phyloP scores from a whole-genome alignment of 2,329 filamentous ascomycete species.

The Metarhizium humberi region DNA sequence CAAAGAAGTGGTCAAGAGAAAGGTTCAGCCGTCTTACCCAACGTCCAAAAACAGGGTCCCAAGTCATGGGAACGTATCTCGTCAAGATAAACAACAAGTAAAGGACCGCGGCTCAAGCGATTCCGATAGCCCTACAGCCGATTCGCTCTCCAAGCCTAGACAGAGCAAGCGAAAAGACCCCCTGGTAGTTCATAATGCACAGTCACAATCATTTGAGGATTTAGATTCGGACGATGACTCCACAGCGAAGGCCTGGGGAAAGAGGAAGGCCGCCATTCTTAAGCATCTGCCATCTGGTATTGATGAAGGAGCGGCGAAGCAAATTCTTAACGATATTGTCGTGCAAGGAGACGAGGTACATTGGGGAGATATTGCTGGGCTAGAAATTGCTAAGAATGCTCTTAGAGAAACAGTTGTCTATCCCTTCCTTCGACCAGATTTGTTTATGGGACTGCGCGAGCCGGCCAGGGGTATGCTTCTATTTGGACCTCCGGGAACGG shows the following conservation, averaged over 20 bases:
- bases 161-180: constrained; percentile 21
- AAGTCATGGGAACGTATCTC: constrained; percentile 5
- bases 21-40: not conserved
- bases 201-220: constrained; percentile 37
- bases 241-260: constrained; percentile 45
- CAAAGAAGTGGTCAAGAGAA: constrained; percentile 11
- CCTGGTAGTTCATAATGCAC: constrained; percentile 27
- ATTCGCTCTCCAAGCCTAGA: constrained; percentile 14
- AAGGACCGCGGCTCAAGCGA: constrained; percentile 7
- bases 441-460: constrained; percentile 92
- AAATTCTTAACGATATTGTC: constrained; percentile 94
- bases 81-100: constrained; percentile 10
- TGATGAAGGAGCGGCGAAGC: constrained; percentile 72
- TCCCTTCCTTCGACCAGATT: constrained; percentile 85
- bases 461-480: constrained; percentile 91
- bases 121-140: constrained; percentile 15
- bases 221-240: constrained; percentile 29
- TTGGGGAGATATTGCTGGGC: constrained; percentile 86
- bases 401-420: constrained; percentile 95
- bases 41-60: not conserved
- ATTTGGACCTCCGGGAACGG: constrained; percentile 94
- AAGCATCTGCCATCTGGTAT: constrained; percentile 74
- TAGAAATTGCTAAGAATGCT: constrained; percentile 84
- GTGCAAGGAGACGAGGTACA: constrained; percentile 90
- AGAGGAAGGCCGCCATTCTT: constrained; percentile 54